These are phyloP conservation scores for Spiraea crenata DNA, from an alignment of 331 rosid species.

Conservation along the genomic window DNA sequence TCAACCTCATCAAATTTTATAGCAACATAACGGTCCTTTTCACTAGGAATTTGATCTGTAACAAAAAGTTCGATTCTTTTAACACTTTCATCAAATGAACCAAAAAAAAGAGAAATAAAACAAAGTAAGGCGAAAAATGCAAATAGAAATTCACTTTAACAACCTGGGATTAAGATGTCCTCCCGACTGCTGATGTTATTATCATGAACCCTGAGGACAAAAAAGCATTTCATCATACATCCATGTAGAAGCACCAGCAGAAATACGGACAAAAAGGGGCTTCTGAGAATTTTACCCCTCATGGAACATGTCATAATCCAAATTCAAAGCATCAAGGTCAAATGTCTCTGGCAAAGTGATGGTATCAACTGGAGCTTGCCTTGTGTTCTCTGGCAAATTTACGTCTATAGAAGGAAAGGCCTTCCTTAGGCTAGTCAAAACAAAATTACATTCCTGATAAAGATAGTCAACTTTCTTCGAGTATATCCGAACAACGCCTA, in stretches of 20 bases:
- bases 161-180: conserved; percentile 55
- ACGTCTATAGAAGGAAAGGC: conserved; percentile 50
- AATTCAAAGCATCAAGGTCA: conserved; percentile 58
- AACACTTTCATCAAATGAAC: background rate
- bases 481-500: conserved; percentile 87
- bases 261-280: background rate
- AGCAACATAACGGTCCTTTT: conserved; percentile 40
- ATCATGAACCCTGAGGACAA: conserved; percentile 41
- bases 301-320: conserved; percentile 25
- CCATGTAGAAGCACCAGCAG: background rate
- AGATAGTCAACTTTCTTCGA: conserved; percentile 80
- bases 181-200: conserved; percentile 49
- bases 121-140: background rate
- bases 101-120: background rate
- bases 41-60: conserved; percentile 46
- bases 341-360: conserved; percentile 70
- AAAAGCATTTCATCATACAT: conserved; percentile 10
- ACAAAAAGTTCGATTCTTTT: background rate
- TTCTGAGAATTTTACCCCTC: conserved; percentile 37
- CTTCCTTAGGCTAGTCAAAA: conserved; percentile 42
- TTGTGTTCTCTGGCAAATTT: conserved; percentile 59
- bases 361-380: conserved; percentile 61
- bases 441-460: conserved; percentile 53
- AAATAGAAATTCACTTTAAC: background rate
- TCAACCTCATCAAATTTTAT: conserved; percentile 70